Percentiles rank a stretch among this genome's conserved stretches.
These are phyloP conservation scores for Hydrangea macrophylla DNA, from an alignment of 148 eudicot genomes.

Conservation along the genomic window DNA sequence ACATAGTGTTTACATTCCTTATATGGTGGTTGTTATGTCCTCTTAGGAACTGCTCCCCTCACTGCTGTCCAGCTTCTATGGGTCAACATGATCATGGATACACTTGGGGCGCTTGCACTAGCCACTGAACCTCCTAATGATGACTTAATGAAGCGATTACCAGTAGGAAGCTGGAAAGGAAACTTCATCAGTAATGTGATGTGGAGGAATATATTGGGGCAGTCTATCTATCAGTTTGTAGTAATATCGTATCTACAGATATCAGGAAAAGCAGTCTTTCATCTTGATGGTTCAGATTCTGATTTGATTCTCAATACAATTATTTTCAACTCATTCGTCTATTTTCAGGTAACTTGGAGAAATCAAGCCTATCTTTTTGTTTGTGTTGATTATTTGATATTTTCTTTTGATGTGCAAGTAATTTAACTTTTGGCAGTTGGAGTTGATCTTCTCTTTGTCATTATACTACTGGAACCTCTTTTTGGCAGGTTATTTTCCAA, in stretches of 20 bases:
- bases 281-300: slow-evolving; percentile 39
- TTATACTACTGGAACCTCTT: too few relatives aligned
- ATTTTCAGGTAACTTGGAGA: slow-evolving; percentile 50
- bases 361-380: too few relatives aligned
- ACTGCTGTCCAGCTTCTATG: slow-evolving; percentile 75
- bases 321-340: slow-evolving; percentile 68
- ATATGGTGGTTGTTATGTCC: background rate
- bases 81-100: slow-evolving; percentile 86
- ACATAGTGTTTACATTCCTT: too few relatives aligned
- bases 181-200: slow-evolving; percentile 65
- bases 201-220: slow-evolving; percentile 79
- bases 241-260: slow-evolving; percentile 60
- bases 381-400: too few relatives aligned
- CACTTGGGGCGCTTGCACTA: slow-evolving; percentile 66
- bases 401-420: too few relatives aligned
- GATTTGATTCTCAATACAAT: slow-evolving; percentile 53
- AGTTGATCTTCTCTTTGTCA: too few relatives aligned
- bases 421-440: too few relatives aligned
- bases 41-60: slow-evolving; percentile 58
- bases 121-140: slow-evolving; percentile 73
- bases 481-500: background rate
- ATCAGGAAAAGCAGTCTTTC: slow-evolving; percentile 37
- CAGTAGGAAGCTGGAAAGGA: slow-evolving; percentile 65
- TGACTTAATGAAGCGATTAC: slow-evolving; percentile 53
- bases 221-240: slow-evolving; percentile 55